These are phyloP conservation scores for Centaurea solstitialis DNA, from an alignment of 129 eudicot species.

Conservation along the genomic window DNA sequence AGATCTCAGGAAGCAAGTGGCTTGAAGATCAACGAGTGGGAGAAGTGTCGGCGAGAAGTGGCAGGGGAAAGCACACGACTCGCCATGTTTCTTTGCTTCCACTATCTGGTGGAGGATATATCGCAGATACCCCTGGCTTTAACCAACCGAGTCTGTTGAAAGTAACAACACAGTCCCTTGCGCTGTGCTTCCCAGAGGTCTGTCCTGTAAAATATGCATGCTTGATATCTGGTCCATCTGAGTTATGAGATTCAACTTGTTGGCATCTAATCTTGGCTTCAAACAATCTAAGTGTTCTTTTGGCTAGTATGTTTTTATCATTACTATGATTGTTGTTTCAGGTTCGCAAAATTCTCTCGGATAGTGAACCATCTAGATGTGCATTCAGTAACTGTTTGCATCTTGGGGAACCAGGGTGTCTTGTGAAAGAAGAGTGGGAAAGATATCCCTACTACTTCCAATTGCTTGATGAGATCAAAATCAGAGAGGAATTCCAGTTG, in stretches of 20 bases:
- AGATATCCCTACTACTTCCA: constrained; percentile 79
- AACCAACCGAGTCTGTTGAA: constrained; percentile 87
- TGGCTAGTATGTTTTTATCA: not conserved
- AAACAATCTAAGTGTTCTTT: not conserved
- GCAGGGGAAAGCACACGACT: constrained; percentile 97
- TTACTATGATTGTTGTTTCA: constrained; percentile 14
- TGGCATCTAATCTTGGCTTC: not conserved
- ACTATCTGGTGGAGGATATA: constrained; percentile 79
- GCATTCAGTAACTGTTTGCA: constrained; percentile 84
- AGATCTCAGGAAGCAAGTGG: constrained; percentile 93
- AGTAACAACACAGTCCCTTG: constrained; percentile 85
- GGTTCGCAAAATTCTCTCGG: constrained; percentile 63
- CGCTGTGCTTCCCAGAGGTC: constrained; percentile 92
- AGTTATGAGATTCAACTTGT: not conserved
- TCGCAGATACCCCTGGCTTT: constrained; percentile 97
- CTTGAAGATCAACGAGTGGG: constrained; percentile 94
- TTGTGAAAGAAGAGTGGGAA: constrained; percentile 80
- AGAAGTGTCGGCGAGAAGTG: constrained; percentile 91
- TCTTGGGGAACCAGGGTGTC: constrained; percentile 85
- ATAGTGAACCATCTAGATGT: constrained; percentile 56
- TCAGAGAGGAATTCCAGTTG: constrained; percentile 81
- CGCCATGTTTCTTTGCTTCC: constrained; percentile 96
- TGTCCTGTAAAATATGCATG: constrained; percentile 5
- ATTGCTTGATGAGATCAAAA: constrained; percentile 82
- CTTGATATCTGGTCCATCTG: not conserved